Percentiles rank a stretch among this genome's conserved stretches.
These are phyloP conservation scores for Trichosporon sp. DNA, from an alignment of 1,284 basidiomycete species.

Conservation along the genomic window DNA sequence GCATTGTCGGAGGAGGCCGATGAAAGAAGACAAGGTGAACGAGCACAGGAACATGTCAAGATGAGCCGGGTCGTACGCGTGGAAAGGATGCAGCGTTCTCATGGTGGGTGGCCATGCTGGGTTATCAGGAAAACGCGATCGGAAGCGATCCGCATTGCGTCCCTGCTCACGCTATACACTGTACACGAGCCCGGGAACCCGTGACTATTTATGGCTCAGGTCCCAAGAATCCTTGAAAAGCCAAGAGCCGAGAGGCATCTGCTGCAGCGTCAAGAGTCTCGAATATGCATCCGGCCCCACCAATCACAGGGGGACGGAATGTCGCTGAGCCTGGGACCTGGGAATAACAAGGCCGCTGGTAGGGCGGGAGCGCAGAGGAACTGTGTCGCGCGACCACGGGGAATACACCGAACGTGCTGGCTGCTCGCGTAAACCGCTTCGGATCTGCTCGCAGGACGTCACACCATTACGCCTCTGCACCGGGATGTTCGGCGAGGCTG, in stretches of 20 bases:
- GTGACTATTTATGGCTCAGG: slow-evolving; percentile 10
- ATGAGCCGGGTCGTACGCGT: no score
- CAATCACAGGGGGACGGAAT: neutral
- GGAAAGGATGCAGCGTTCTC: neutral
- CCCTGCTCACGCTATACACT: neutral
- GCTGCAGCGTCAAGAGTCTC: neutral
- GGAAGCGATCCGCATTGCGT: neutral
- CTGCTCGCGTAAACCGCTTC: slow-evolving; percentile 5
- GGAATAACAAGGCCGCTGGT: neutral
- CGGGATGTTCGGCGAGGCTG: neutral
- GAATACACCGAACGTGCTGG: neutral
- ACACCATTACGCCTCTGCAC: neutral
- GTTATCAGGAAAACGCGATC: neutral
- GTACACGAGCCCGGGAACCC: neutral
- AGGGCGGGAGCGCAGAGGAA: neutral
- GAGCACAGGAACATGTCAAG: no score
- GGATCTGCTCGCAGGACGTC: neutral
- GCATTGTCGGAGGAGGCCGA: neutral
- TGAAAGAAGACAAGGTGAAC: neutral
- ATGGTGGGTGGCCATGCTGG: neutral
- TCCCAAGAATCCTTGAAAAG: neutral
- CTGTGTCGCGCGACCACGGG: slow-evolving; percentile 4
- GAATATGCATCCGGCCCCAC: slow-evolving; percentile 13
- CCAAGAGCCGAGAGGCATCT: slow-evolving; percentile 6
- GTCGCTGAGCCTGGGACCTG: neutral